Conservation (phyloP, 345 rosid genomes). For the Brassica carinata region DNA sequence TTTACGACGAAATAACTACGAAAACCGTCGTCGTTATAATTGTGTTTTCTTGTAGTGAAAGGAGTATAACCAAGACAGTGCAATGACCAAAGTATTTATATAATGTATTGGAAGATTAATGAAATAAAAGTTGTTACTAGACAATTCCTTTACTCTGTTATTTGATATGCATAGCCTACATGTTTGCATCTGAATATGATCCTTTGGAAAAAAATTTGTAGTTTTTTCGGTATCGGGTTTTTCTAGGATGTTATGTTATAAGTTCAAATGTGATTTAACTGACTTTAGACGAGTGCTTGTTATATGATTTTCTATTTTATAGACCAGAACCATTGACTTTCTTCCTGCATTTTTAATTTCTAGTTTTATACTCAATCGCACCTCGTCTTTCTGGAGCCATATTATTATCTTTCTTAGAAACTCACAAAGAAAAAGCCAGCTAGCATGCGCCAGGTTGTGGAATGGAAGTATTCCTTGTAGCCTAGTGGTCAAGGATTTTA, state of each 20-base stretch:
- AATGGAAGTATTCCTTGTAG: background rate
- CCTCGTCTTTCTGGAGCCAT: background rate
- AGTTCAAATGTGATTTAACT: no score
- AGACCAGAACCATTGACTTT: no score
- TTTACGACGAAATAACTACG: no score
- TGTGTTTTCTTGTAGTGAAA: no score
- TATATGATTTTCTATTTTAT: no score
- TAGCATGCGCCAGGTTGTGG: background rate
- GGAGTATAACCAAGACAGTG: no score
- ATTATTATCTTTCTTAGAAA: background rate
- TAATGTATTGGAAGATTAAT: slow-evolving; percentile 1
- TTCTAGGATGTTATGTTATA: background rate
- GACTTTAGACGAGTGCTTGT: no score
- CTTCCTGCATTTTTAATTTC: background rate
- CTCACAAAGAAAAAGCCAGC: background rate
- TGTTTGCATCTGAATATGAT: slow-evolving; percentile 10
- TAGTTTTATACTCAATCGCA: background rate
- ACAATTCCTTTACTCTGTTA: background rate
- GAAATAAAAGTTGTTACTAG: slow-evolving; percentile 11
- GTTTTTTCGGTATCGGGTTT: background rate
- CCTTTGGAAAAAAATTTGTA: background rate
- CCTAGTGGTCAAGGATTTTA: no score
- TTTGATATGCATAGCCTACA: background rate
- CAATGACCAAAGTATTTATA: no score
- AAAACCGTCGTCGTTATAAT: no score